These are phyloP conservation scores for Heterobasidion occidentale DNA, from an alignment of 1,284 basidiomycete species.

Conservation along the genomic window DNA sequence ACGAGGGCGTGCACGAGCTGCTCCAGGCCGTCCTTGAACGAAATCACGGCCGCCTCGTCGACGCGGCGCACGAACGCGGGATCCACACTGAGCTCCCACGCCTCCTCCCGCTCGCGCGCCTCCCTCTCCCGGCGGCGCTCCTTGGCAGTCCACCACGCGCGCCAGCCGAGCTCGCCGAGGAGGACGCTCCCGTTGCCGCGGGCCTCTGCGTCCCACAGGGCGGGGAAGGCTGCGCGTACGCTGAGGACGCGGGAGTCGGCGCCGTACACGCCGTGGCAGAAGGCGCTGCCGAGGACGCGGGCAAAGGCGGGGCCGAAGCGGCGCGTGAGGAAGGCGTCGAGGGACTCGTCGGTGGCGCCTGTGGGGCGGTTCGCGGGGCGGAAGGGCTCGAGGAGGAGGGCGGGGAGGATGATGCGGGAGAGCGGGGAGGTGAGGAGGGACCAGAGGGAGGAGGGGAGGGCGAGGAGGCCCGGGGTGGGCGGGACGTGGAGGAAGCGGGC, in stretches of 20 bases:
- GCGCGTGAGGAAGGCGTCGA: conserved; percentile 73
- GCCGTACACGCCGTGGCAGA: conserved; percentile 93
- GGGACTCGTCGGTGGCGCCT: conserved; percentile 61
- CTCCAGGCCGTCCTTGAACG: conserved; percentile 73
- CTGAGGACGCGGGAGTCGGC: conserved; percentile 75
- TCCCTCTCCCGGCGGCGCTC: conserved; percentile 12
- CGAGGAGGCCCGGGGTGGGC: conserved; percentile 36
- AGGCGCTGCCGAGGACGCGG: conserved; percentile 69
- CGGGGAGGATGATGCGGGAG: conserved; percentile 41
- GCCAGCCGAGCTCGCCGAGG: conserved; percentile 45
- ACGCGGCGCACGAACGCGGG: conserved; percentile 30
- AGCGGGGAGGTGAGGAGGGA: conserved; percentile 39
- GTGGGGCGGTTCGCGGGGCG: conserved; percentile 15
- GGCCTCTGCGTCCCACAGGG: conserved; percentile 64
- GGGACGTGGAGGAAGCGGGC: conserved; percentile 69
- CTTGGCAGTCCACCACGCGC: conserved; percentile 8
- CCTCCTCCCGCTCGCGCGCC: conserved; percentile 17
- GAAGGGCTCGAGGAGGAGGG: conserved; percentile 55
- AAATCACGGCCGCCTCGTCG: conserved; percentile 66
- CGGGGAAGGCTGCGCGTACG: conserved; percentile 70
- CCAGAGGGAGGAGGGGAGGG: conserved; percentile 36
- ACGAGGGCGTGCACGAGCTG: conserved; percentile 58
- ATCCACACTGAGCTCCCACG: conserved; percentile 48
- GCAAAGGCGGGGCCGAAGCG: conserved; percentile 74
- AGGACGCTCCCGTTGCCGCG: conserved; percentile 61